Percentiles rank a stretch among this genome's conserved stretches.
Conservation (phyloP, 768 basidiomycete species). For the Floccularia luteovirens region DNA sequence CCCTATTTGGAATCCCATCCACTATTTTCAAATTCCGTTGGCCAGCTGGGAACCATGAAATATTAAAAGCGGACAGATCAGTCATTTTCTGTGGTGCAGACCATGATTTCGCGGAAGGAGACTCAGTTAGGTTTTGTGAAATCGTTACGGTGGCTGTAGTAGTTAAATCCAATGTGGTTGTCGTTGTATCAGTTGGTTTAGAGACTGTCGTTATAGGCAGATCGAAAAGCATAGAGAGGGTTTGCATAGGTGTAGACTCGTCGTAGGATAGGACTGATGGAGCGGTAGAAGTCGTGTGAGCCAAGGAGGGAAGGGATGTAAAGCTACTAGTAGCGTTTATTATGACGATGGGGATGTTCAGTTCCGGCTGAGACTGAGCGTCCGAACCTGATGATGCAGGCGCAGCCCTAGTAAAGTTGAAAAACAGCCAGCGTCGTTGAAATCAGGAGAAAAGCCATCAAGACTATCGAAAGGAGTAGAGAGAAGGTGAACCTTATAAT, state of each 20-base stretch:
- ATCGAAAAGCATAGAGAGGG: not conserved
- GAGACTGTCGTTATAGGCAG: not conserved
- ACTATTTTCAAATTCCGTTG: not conserved
- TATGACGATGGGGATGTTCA: not conserved
- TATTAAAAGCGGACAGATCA: not conserved
- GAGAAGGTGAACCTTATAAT: too few relatives aligned
- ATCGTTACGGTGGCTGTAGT: not conserved
- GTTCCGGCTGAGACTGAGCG: not conserved
- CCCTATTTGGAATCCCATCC: not conserved
- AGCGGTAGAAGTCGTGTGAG: not conserved
- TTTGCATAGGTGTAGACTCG: not conserved
- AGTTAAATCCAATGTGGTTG: not conserved
- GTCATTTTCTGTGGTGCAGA: constrained; percentile 2
- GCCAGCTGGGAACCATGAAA: not conserved
- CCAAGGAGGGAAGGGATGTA: not conserved
- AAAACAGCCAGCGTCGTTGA: too few relatives aligned
- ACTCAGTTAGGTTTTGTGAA: not conserved
- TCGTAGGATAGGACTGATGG: not conserved
- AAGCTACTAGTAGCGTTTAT: not conserved
- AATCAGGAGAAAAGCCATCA: too few relatives aligned
- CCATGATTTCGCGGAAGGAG: not conserved
- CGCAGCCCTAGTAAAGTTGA: too few relatives aligned
- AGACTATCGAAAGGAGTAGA: too few relatives aligned
- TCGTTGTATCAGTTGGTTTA: not conserved
- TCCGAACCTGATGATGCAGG: too few relatives aligned